These are phyloP conservation scores for Pleurotus cornucopiae DNA, from an alignment of 768 basidiomycete species.

Conservation along the genomic window DNA sequence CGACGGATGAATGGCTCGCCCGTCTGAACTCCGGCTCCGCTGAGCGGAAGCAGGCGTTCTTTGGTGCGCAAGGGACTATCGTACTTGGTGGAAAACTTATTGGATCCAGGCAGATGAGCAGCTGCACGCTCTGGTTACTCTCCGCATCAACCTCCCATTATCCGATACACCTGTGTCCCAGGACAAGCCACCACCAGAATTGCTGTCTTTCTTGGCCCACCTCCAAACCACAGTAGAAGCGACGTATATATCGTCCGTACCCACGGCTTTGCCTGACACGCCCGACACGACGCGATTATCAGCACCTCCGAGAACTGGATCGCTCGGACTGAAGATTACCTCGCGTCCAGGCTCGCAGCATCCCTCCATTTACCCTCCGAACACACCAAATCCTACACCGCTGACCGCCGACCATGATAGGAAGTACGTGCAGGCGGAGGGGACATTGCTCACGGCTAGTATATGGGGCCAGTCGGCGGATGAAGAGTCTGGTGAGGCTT, in stretches of 20 bases:
- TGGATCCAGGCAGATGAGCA: conserved; percentile 46
- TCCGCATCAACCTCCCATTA: conserved; percentile 60
- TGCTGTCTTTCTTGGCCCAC: conserved; percentile 63
- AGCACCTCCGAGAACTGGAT: conserved; percentile 53
- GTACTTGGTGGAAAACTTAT: conserved; percentile 16
- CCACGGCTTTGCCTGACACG: conserved; percentile 27
- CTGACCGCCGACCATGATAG: conserved; percentile 67
- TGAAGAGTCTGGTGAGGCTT: conserved; percentile 46
- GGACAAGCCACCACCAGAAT: conserved; percentile 33
- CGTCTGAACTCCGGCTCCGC: conserved; percentile 34
- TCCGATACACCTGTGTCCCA: conserved; percentile 30
- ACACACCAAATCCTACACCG: conserved; percentile 83
- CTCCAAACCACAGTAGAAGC: conserved; percentile 79
- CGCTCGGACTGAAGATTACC: conserved; percentile 31
- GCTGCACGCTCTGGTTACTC: conserved; percentile 41
- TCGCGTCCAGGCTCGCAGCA: conserved; percentile 36
- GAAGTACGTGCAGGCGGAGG: conserved; percentile 75
- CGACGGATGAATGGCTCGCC: conserved; percentile 53
- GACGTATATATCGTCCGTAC: conserved; percentile 63
- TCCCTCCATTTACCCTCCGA: conserved; percentile 75
- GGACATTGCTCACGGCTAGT: conserved; percentile 62
- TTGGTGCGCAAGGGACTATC: conserved; percentile 43
- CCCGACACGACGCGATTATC: conserved; percentile 34
- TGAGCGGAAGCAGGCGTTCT: conserved; percentile 68
- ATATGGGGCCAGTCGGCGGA: conserved; percentile 69